Conservation (phyloP, 768 basidiomycete genomes). For the Calocybe indica region DNA sequence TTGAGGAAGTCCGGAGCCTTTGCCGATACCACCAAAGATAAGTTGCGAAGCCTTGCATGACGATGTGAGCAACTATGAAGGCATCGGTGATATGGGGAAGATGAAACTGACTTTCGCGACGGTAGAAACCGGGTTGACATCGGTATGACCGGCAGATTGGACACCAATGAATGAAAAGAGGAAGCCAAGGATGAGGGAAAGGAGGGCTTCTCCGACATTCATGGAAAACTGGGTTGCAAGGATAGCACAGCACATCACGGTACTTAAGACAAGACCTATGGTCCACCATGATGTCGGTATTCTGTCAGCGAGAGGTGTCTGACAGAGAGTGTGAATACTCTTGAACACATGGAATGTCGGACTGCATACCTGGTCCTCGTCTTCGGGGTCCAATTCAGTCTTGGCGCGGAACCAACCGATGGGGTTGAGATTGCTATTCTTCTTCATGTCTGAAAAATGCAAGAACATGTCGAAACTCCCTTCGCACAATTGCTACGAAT, state of each 20-base stretch:
- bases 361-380: slow-evolving; percentile 34
- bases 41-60: slow-evolving; percentile 46
- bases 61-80: not conserved
- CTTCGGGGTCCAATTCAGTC: slow-evolving; percentile 27
- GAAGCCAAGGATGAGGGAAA: slow-evolving; percentile 55
- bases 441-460: not conserved
- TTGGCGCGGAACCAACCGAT: slow-evolving; percentile 21
- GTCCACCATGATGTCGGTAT: slow-evolving; percentile 54
- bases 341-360: not conserved
- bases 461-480: not conserved
- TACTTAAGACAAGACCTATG: slow-evolving; percentile 38
- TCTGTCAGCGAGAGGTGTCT: slow-evolving; percentile 45
- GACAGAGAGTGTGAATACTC: not conserved
- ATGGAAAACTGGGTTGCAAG: slow-evolving; percentile 48
- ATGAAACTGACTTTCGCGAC: slow-evolving; percentile 40
- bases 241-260: slow-evolving; percentile 45
- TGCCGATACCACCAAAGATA: slow-evolving; percentile 56
- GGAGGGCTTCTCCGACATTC: slow-evolving; percentile 53
- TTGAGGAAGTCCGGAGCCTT: slow-evolving; percentile 31
- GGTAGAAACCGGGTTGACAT: slow-evolving; percentile 56
- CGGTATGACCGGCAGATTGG: slow-evolving; percentile 52
- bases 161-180: slow-evolving; percentile 65
- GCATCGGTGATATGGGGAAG: not conserved
- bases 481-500: not conserved
- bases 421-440: not conserved